Conservation (phyloP, 345 rosid species). For the Eucalyptus marginata region DNA sequence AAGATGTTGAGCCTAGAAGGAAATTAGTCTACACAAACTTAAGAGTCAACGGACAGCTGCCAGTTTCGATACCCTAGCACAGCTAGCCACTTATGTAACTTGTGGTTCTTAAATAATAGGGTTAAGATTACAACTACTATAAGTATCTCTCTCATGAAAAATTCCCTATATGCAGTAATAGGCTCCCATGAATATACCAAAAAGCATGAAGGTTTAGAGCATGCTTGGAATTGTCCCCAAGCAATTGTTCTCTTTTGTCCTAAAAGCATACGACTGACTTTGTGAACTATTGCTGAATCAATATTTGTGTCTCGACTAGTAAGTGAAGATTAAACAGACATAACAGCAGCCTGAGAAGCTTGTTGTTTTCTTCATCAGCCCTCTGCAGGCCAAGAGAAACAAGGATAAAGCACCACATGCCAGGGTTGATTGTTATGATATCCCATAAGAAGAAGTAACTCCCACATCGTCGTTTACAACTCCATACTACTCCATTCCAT, state of each 20-base stretch:
- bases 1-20: background rate
- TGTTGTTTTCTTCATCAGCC: background rate
- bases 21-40: background rate
- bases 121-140: background rate
- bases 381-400: background rate
- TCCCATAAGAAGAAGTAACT: background rate
- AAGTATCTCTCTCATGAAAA: background rate
- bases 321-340: background rate
- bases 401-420: background rate
- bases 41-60: background rate
- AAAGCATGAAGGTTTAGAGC: background rate
- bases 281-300: background rate
- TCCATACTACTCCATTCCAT: background rate
- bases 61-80: background rate
- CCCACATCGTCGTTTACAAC: background rate
- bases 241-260: background rate
- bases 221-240: background rate
- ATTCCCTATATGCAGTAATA: background rate
- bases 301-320: background rate
- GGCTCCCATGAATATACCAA: background rate
- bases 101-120: background rate
- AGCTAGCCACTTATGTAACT: background rate
- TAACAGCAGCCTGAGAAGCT: background rate
- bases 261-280: background rate
- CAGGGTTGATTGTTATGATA: background rate